These are phyloP conservation scores for Diaporthe ampelina DNA, from an alignment of 2,329 filamentous ascomycete genomes.

Conservation along the genomic window DNA sequence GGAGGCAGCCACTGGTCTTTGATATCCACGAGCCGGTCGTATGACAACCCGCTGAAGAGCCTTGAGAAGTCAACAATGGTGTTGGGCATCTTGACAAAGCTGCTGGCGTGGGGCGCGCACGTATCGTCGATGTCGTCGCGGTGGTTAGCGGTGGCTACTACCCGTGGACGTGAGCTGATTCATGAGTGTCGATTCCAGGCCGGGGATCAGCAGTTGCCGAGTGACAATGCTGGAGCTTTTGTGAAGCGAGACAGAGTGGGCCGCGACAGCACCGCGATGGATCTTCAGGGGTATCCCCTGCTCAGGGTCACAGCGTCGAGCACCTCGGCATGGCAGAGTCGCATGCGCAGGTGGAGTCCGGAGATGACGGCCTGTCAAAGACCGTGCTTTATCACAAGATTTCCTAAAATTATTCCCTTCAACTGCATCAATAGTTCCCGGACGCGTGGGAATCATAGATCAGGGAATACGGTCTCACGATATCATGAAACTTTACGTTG, in stretches of 20 bases:
- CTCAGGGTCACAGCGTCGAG: neutral
- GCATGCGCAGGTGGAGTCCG: neutral
- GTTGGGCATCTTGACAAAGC: conserved; percentile 31
- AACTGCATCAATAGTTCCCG: too few species aligned
- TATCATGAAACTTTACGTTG: too few species aligned
- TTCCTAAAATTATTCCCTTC: too few species aligned
- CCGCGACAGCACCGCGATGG: neutral
- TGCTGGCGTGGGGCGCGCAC: neutral
- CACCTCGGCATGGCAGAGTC: neutral
- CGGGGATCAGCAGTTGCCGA: neutral
- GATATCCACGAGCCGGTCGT: conserved; percentile 32
- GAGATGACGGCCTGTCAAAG: neutral
- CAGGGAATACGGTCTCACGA: too few species aligned
- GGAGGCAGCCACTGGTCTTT: conserved; percentile 45
- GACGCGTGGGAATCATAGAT: too few species aligned
- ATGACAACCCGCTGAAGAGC: conserved; percentile 35
- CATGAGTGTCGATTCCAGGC: neutral
- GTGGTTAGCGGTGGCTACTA: neutral
- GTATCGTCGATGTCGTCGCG: neutral
- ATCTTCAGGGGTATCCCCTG: neutral
- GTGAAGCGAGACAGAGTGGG: neutral
- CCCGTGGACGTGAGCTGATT: neutral
- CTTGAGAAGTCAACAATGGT: conserved; percentile 38
- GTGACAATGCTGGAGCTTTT: neutral
- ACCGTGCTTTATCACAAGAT: too few species aligned